phyloP scores from a whole-genome alignment of 225 moss, liverwort and hornwort species.

The Pleurozium schreberi region DNA sequence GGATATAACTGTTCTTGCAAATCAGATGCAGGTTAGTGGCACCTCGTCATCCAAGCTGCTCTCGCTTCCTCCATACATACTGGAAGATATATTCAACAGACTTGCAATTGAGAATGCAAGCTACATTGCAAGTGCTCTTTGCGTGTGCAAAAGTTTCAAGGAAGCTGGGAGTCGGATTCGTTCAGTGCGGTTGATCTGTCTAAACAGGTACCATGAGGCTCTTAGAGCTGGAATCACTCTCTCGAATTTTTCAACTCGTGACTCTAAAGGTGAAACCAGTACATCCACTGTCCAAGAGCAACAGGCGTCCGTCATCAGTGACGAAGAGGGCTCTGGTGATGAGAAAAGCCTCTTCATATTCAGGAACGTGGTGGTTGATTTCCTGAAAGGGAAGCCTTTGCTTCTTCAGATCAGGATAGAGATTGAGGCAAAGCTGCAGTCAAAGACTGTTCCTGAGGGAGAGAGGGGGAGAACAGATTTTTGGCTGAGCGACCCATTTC shows the following conservation, averaged over 20 bases:
- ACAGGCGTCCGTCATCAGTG: not conserved
- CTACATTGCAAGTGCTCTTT: conserved; percentile 13
- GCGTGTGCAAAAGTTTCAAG: conserved; percentile 21
- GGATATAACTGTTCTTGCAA: not conserved
- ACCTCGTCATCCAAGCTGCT: not conserved
- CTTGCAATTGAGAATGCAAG: conserved; percentile 25
- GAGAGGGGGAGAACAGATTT: conserved; percentile 29
- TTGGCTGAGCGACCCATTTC: conserved; percentile 39
- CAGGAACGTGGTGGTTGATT: conserved; percentile 19
- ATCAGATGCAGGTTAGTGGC: conserved; percentile 20
- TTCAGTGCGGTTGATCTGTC: conserved; percentile 23
- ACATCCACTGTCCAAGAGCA: not conserved
- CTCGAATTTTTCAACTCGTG: not conserved
- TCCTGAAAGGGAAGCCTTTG: conserved; percentile 4
- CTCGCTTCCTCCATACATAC: not conserved
- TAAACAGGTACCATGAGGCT: conserved; percentile 19
- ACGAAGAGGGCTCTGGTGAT: conserved; percentile 19
- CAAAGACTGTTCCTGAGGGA: conserved; percentile 19
- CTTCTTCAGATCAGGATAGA: conserved; percentile 40
- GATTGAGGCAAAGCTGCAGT: conserved; percentile 32
- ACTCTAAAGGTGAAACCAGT: conserved; percentile 7
- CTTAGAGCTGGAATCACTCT: conserved; percentile 9
- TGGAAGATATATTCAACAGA: conserved; percentile 28
- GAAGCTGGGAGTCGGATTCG: conserved; percentile 14
- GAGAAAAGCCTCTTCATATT: conserved; percentile 13